A percentile compares a stretch with the other conserved stretches of the same genome.
phyloP scores from a whole-genome alignment of 805 yeast species.

The Zygoascus ofunaensis region DNA sequence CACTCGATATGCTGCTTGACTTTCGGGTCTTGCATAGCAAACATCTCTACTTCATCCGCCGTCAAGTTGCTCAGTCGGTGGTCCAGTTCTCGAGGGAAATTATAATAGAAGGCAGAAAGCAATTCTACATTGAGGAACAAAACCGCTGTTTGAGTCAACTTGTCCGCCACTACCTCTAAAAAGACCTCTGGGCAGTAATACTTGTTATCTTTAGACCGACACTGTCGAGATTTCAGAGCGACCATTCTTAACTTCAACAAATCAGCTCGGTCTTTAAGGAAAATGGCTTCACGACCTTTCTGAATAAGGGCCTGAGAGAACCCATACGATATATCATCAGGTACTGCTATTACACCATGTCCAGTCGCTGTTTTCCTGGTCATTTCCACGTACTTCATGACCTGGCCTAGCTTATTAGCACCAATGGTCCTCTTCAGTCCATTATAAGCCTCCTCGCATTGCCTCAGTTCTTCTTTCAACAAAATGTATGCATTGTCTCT shows the following conservation, averaged over 20 bases:
- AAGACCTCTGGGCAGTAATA: constrained; percentile 93
- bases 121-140: constrained; percentile 88
- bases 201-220: constrained; percentile 70
- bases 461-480: constrained; percentile 75
- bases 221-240: constrained; percentile 63
- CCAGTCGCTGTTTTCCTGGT: constrained; percentile 10
- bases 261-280: constrained; percentile 62
- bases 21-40: constrained; percentile 93
- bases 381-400: constrained; percentile 52
- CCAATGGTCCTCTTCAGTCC: constrained; percentile 65
- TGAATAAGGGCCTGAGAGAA: constrained; percentile 67
- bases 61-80: constrained; percentile 55
- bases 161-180: constrained; percentile 84
- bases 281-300: constrained; percentile 77
- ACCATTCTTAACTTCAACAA: constrained; percentile 67
- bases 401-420: constrained; percentile 72
- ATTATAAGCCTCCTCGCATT: constrained; percentile 59
- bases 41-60: constrained; percentile 70
- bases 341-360: constrained; percentile 17
- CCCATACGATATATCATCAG: constrained; percentile 65
- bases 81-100: constrained; percentile 91
- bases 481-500: constrained; percentile 67
- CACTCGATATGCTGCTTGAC: constrained; percentile 83
- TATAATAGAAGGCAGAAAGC: constrained; percentile 88
- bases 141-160: constrained; percentile 87